These are phyloP conservation scores for Puccinia triticina DNA, from an alignment of 1,284 basidiomycete species.

Conservation along the genomic window DNA sequence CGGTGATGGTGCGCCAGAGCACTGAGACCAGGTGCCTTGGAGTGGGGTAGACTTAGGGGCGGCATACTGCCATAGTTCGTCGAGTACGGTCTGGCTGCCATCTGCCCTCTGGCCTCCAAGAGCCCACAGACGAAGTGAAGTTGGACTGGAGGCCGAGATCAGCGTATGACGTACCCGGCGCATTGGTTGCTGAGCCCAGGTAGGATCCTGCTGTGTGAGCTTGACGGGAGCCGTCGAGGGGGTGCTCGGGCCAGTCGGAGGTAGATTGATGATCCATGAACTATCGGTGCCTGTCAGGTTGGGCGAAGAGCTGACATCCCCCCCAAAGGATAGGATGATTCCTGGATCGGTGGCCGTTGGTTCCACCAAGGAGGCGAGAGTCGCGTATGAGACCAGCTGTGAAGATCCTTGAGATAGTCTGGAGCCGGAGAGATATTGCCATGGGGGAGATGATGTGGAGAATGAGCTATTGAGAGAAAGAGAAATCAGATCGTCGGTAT, in stretches of 20 bases:
- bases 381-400: constrained; percentile 25
- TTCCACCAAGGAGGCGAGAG: constrained; percentile 28
- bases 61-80: constrained; percentile 49
- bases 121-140: constrained; percentile 32
- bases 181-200: constrained; percentile 40
- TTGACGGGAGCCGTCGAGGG: neutral
- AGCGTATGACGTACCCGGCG: constrained; percentile 39
- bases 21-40: constrained; percentile 36
- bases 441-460: constrained; percentile 34
- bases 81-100: constrained; percentile 31
- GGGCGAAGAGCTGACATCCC: constrained; percentile 26
- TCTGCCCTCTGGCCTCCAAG: constrained; percentile 40
- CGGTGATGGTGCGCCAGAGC: constrained; percentile 6
- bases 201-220: constrained; percentile 18
- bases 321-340: constrained; percentile 35
- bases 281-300: constrained; percentile 40
- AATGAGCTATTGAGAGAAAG: constrained; percentile 40
- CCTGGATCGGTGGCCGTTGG: constrained; percentile 20
- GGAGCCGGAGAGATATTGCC: constrained; percentile 45
- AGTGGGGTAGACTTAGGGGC: constrained; percentile 16
- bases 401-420: constrained; percentile 13
- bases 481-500: constrained; percentile 46
- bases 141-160: constrained; percentile 27
- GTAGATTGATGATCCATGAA: constrained; percentile 43
- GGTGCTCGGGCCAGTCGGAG: constrained; percentile 1